Conservation (phyloP, 2,329 filamentous ascomycete species). For the Ophiobolus disseminans region DNA sequence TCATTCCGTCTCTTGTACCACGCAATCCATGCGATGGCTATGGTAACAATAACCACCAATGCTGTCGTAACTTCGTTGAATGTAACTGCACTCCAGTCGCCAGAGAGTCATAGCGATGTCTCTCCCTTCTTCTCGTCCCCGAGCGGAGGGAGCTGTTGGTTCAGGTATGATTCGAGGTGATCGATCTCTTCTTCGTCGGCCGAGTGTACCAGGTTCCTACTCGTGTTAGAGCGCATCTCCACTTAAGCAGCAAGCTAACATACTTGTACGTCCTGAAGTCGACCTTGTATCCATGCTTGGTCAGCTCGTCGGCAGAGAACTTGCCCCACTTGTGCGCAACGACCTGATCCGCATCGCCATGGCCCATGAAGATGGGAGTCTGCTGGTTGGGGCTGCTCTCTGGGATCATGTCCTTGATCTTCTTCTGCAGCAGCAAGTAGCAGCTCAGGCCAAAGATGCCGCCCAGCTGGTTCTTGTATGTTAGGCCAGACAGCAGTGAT, state of each 20-base stretch:
- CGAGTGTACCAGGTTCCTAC: conserved; percentile 74
- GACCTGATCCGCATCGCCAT: conserved; percentile 79
- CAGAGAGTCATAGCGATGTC: conserved; percentile 42
- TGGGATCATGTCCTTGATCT: conserved; percentile 60
- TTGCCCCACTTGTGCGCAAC: conserved; percentile 74
- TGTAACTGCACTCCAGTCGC: neutral
- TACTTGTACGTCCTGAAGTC: conserved; percentile 78
- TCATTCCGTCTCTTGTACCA: conserved; percentile 30
- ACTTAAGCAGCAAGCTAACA: conserved; percentile 32
- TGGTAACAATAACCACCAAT: conserved; percentile 32
- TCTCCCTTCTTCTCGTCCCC: conserved; percentile 41
- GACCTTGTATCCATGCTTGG: conserved; percentile 73
- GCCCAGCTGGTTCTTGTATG: conserved; percentile 75
- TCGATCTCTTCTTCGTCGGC: conserved; percentile 81
- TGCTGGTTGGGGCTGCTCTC: conserved; percentile 67
- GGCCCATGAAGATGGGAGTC: conserved; percentile 87
- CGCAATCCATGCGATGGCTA: conserved; percentile 35
- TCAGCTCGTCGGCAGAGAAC: conserved; percentile 70
- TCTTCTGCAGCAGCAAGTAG: conserved; percentile 76
- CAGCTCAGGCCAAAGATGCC: conserved; percentile 86
- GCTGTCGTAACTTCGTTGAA: conserved; percentile 25
- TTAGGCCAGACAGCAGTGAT: conserved; percentile 80
- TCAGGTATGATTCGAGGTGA: conserved; percentile 74
- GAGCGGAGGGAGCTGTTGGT: conserved; percentile 59
- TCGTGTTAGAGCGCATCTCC: conserved; percentile 11